Conservation (phyloP, 305 asterid genomes). For the Euphrasia arctica region DNA sequence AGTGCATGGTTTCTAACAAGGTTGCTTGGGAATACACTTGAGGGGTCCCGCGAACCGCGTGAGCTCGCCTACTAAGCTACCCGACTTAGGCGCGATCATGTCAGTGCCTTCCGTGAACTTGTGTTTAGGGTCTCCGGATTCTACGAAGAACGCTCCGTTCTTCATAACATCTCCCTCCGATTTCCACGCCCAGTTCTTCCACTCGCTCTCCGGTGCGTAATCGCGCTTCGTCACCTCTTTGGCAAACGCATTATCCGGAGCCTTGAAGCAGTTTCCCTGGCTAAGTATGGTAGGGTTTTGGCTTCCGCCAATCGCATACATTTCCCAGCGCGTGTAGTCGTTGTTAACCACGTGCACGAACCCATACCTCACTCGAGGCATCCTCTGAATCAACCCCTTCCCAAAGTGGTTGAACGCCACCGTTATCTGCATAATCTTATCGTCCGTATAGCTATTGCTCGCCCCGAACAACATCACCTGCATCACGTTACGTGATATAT, state of each 20-base stretch:
- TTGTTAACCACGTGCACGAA: constrained; percentile 61
- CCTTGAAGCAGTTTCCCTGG: constrained; percentile 62
- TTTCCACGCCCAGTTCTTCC: constrained; percentile 67
- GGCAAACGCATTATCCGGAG: constrained; percentile 39
- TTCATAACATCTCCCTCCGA: constrained; percentile 50
- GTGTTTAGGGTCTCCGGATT: constrained; percentile 48
- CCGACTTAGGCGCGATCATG: constrained; percentile 29
- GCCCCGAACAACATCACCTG: constrained; percentile 68
- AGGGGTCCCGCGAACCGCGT: constrained; percentile 32
- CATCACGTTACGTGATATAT: not conserved
- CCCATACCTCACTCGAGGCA: constrained; percentile 62
- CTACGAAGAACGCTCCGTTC: constrained; percentile 55
- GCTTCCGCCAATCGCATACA: constrained; percentile 89
- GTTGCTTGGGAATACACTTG: constrained; percentile 17
- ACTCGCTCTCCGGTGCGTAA: constrained; percentile 33
- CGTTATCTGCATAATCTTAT: constrained; percentile 52
- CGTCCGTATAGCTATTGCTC: constrained; percentile 38
- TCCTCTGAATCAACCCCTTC: constrained; percentile 49
- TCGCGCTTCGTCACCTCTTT: constrained; percentile 70
- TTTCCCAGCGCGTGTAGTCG: constrained; percentile 56
- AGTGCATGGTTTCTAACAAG: constrained; percentile 22
- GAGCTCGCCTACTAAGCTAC: constrained; percentile 21
- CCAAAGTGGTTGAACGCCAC: constrained; percentile 75
- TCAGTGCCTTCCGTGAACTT: constrained; percentile 27
- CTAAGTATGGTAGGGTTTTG: constrained; percentile 62